Base-by-base conservation (phyloP, 1,284 basidiomycete genomes). In the Malassezia restricta region DNA sequence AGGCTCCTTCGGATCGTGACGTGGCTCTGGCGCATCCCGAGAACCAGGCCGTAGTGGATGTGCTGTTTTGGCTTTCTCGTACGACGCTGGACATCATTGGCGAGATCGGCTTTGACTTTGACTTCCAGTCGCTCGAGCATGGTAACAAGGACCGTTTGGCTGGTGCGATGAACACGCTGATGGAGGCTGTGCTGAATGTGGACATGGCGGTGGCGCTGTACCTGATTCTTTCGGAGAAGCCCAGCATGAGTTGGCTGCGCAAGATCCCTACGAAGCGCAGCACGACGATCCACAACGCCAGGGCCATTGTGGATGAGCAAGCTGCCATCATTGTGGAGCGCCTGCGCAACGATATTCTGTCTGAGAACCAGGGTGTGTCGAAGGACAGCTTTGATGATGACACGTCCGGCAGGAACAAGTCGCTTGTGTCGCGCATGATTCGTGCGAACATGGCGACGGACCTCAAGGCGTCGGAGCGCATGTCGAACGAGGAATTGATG, bases 401-500 rank as follows among this genome's bases (percentile, higher is more conserved):
- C 20, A 8, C 38, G 7, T 20, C 17, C 32, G 17, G 43, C 3
- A 35, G 33, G 15, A 41, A 49, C 43, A 56, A 51, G 49, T 51
- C 54, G 38, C 33, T 51, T 5, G 42, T 56, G 12, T 51, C 43
- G 6, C 48, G 53, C 33, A 66, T 71, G 65, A 67, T 71, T 54
- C 58, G 66, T 24, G 65, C 66, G 15, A 68, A 71, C 53, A 68
- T 73, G 68, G 63, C 66, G 1, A 54, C 49, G 12, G 70, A 66
- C 47, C 56, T 73, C 5, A 45, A 43, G 15, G 40, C 43, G 2
- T 75, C 76, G 0, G 79, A 84, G 65, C 76, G 76, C 20, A 78
- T 87, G 76, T 78, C 79, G 7, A 78, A 81, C 40, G 75, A 77
- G 12, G 84, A 87, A 64, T 80, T 84, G 3, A 75, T 83, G 27